Percentiles rank a stretch among this genome's conserved stretches.
These are phyloP conservation scores for Amoebophrya sp. DNA, from an alignment of 169 alveolate species.

Conservation along the genomic window DNA sequence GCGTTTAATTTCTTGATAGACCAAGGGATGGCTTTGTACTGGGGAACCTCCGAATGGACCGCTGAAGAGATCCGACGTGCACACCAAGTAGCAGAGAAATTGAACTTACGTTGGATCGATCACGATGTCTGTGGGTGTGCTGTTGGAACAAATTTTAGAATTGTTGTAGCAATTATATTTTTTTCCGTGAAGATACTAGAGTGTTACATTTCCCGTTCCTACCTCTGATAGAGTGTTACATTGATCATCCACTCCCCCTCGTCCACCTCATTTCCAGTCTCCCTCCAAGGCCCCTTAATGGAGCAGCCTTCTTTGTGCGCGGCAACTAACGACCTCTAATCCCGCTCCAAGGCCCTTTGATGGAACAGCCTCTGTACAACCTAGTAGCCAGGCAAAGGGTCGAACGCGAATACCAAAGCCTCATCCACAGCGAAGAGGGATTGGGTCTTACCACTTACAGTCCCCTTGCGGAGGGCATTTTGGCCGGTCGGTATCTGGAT, in stretches of 20 bases:
- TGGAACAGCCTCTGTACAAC: constrained; percentile 2
- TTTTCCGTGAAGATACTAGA: too few relatives aligned
- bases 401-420: neutral
- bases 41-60: constrained; percentile 2
- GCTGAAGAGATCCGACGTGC: neutral
- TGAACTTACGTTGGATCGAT: too few relatives aligned
- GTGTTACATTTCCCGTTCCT: too few relatives aligned
- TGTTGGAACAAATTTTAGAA: too few relatives aligned
- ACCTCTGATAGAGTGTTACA: too few relatives aligned
- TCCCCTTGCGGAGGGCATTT: neutral
- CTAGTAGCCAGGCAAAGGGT: neutral
- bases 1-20: neutral
- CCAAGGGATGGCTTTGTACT: constrained; percentile 3
- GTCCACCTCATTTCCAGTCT: too few relatives aligned
- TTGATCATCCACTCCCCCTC: too few relatives aligned
- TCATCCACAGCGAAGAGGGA: neutral
- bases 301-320: too few relatives aligned
- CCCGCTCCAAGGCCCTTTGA: neutral
- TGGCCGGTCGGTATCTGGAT: neutral
- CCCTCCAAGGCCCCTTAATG: too few relatives aligned
- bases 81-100: neutral
- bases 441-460: neutral
- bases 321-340: too few relatives aligned
- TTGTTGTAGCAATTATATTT: too few relatives aligned
- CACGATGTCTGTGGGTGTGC: too few relatives aligned